Conservation (phyloP, 2,329 filamentous ascomycete genomes). For the Pseudogymnoascus sp. region DNA sequence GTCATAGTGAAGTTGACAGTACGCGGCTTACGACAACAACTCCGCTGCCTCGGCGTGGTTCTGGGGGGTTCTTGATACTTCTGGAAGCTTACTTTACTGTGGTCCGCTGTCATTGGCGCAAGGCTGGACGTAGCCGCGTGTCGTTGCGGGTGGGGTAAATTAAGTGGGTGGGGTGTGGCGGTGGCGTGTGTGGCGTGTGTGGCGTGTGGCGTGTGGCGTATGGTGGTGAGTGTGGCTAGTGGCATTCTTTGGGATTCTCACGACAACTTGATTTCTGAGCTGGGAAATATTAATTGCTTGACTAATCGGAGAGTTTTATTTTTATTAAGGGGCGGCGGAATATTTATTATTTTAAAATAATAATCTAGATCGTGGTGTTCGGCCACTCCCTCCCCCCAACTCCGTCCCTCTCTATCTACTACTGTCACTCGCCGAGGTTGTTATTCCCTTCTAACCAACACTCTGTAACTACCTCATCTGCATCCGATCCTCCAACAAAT, state of each 20-base stretch:
- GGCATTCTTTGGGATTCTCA: not conserved
- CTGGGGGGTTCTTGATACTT: slow-evolving; percentile 1
- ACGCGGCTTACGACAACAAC: slow-evolving; percentile 9
- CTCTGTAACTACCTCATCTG: not conserved
- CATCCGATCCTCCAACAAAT: not conserved
- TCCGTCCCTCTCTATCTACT: too few species aligned
- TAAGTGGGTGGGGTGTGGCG: not conserved
- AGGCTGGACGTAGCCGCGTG: slow-evolving; percentile 4
- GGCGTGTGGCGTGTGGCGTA: too few species aligned
- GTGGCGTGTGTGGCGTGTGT: not conserved
- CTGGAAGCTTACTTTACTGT: not conserved
- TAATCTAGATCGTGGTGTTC: too few species aligned
- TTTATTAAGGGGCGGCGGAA: not conserved
- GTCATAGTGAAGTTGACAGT: not conserved
- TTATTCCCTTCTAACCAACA: not conserved
- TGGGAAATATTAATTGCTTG: not conserved
- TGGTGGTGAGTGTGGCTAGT: not conserved
- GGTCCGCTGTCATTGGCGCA: slow-evolving; percentile 2
- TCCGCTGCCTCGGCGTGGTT: slow-evolving; percentile 18
- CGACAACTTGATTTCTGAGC: not conserved
- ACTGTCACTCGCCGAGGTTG: not conserved
- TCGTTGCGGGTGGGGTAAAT: not conserved
- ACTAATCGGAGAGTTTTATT: not conserved
- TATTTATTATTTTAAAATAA: too few species aligned
- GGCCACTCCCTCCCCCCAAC: too few species aligned